Conservation (phyloP, 2,329 filamentous ascomycete species). For the Aspergillus puulaauensis region DNA sequence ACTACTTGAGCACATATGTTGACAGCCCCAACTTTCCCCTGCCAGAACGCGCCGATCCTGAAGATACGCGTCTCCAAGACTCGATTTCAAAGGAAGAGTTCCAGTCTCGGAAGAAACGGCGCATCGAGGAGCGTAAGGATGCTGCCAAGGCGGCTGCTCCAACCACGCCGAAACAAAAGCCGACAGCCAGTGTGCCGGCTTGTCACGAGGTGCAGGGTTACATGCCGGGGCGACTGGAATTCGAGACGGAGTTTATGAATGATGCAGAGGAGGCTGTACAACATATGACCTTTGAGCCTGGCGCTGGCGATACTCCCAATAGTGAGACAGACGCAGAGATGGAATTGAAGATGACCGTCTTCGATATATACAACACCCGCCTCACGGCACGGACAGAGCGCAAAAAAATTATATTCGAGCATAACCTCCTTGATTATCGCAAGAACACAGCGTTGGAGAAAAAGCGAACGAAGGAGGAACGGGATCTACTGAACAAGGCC, state of each 20-base stretch:
- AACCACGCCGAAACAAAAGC: constrained; percentile 88
- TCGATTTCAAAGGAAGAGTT: constrained; percentile 88
- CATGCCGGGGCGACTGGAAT: constrained; percentile 96
- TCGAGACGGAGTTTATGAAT: constrained; percentile 96
- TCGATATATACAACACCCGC: constrained; percentile 95
- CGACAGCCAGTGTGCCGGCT: constrained; percentile 88
- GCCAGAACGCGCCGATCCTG: constrained; percentile 78
- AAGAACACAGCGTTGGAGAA: constrained; percentile 90
- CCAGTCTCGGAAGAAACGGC: constrained; percentile 84
- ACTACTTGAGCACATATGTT: constrained; percentile 87
- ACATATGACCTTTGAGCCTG: constrained; percentile 96
- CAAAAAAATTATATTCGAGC: constrained; percentile 96
- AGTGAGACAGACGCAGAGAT: constrained; percentile 92
- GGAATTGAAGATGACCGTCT: constrained; percentile 94
- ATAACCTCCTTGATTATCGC: constrained; percentile 87
- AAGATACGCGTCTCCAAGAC: constrained; percentile 75
- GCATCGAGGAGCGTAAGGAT: constrained; percentile 90
- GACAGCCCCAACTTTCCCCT: constrained; percentile 81
- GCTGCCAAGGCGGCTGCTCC: constrained; percentile 79
- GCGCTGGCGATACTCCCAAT: constrained; percentile 87
- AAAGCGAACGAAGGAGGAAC: constrained; percentile 93
- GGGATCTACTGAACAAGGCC: constrained; percentile 84
- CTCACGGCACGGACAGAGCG: constrained; percentile 87
- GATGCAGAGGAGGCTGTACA: constrained; percentile 98
- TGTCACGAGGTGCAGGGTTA: constrained; percentile 99